Conservation (phyloP, 148 eudicot genomes). For the Camellia sinensis region DNA sequence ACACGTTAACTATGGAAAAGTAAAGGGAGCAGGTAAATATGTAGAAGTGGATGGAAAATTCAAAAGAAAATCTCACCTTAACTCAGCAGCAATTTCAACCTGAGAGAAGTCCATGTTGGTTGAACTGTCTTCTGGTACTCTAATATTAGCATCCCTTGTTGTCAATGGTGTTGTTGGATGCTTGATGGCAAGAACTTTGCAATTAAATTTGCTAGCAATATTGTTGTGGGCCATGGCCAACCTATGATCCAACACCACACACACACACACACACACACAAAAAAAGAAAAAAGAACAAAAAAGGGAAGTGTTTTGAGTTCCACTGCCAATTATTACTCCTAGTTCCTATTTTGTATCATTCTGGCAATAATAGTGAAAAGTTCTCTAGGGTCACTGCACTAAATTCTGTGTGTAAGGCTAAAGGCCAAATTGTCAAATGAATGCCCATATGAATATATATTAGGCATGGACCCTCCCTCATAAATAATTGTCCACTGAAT, state of each 20-base stretch:
- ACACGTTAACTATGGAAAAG: neutral
- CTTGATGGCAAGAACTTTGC: conserved; percentile 78
- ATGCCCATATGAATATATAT: too few species aligned
- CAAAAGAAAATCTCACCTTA: conserved; percentile 47
- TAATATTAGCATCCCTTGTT: conserved; percentile 21
- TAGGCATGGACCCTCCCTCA: too few species aligned
- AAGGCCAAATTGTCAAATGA: too few species aligned
- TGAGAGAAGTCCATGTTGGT: conserved; percentile 73
- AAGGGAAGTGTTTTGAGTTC: neutral
- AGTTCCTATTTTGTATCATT: neutral
- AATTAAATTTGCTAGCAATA: conserved; percentile 57
- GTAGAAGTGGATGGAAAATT: neutral
- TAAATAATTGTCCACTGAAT: too few species aligned
- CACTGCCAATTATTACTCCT: too few species aligned
- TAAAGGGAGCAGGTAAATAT: neutral
- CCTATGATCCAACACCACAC: conserved; percentile 36
- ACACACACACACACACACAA: too few species aligned
- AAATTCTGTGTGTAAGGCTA: too few species aligned
- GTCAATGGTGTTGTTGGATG: conserved; percentile 48
- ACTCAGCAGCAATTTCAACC: conserved; percentile 48
- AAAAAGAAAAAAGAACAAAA: neutral
- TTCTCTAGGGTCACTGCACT: neutral
- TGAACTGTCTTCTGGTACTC: conserved; percentile 27
- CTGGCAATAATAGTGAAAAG: neutral
- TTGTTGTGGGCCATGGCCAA: conserved; percentile 53